Evolutionary conservation across 106 monocot genomes (phyloP).

Genomic region (Acorus gramineus): DNA sequence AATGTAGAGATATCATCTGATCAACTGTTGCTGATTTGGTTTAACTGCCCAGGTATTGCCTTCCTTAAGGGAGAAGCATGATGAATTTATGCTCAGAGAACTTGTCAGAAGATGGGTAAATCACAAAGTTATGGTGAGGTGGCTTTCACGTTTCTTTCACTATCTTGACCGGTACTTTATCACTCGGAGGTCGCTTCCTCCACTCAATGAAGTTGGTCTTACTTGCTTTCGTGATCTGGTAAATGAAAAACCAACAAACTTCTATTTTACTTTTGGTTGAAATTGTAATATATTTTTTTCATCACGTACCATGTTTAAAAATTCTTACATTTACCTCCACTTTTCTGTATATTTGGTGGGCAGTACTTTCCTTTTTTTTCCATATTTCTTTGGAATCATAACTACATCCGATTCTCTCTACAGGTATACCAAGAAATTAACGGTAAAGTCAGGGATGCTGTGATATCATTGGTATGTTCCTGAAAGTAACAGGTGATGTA

Average conservation of each 20-base stretch:
- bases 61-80: conserved; percentile 69
- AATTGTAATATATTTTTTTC: neutral
- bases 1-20: too few relatives aligned
- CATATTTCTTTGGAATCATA: neutral
- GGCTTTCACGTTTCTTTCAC: conserved; percentile 60
- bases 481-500: neutral
- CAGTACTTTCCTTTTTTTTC: neutral
- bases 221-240: conserved; percentile 60
- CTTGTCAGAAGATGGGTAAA: conserved; percentile 64
- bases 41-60: conserved; percentile 34
- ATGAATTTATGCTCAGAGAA: conserved; percentile 66
- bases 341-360: neutral
- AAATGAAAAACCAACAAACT: neutral
- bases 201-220: conserved; percentile 57
- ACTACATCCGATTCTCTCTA: neutral
- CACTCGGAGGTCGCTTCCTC: conserved; percentile 44
- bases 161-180: conserved; percentile 69
- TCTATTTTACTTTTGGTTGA: neutral
- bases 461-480: conserved; percentile 50
- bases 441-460: conserved; percentile 51
- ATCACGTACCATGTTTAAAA: too few relatives aligned
- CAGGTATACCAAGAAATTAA: conserved; percentile 59
- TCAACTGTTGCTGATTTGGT: too few relatives aligned
- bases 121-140: conserved; percentile 70
- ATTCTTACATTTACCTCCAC: too few relatives aligned